Evolutionary conservation across 257 asterid genomes (phyloP).

Genomic region (Nicotiana attenuata): DNA sequence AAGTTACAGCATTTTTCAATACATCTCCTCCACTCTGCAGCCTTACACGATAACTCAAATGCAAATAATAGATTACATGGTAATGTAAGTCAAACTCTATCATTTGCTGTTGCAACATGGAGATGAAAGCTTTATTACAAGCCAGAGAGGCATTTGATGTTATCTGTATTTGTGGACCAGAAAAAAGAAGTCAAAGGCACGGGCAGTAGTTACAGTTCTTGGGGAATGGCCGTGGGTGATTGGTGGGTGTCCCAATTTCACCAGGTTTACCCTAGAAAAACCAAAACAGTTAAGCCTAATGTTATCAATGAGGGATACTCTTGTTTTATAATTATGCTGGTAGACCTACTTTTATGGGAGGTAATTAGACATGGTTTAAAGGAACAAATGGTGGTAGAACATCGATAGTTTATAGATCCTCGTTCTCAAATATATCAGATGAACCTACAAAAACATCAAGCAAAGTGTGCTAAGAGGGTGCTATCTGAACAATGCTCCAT

Average conservation of each 20-base stretch:
- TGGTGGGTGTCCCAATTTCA: not conserved
- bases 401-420: no score
- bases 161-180: not conserved
- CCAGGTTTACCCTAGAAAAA: not conserved
- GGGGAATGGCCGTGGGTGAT: not conserved
- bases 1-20: not conserved
- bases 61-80: not conserved
- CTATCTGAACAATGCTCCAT: no score
- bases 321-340: not conserved
- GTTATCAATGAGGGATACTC: not conserved
- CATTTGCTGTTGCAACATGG: not conserved
- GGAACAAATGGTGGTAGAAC: no score
- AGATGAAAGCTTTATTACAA: not conserved
- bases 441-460: no score
- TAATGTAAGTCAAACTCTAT: not conserved
- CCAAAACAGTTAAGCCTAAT: not conserved
- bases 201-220: not conserved
- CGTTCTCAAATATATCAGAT: no score
- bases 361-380: no score
- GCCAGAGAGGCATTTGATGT: not conserved
- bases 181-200: not conserved
- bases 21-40: not conserved
- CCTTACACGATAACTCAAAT: not conserved
- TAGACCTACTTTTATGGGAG: not conserved
- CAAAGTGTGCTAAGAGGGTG: no score